A percentile compares a stretch with the other conserved stretches of the same genome.
These are phyloP conservation scores for Ceratocystis eucalypticola DNA, from an alignment of 2,329 filamentous ascomycete species.

Conservation along the genomic window DNA sequence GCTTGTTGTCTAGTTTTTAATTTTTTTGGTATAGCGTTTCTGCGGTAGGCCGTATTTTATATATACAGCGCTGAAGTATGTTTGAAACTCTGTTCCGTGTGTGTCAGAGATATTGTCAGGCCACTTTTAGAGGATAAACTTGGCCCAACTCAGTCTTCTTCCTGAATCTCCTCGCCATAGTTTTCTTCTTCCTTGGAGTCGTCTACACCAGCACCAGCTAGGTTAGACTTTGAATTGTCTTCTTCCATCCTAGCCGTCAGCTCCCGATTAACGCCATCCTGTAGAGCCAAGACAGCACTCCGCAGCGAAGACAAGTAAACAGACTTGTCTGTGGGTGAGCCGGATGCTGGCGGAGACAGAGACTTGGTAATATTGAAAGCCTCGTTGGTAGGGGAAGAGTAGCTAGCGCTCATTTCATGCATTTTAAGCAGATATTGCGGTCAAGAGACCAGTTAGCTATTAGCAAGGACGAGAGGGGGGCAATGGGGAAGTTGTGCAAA, in stretches of 20 bases:
- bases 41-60: neutral
- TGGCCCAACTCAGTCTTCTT: slow-evolving; percentile 36
- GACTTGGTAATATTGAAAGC: slow-evolving; percentile 33
- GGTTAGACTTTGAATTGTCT: slow-evolving; percentile 39
- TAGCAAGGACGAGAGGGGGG: slow-evolving; percentile 18
- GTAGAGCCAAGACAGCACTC: slow-evolving; percentile 42
- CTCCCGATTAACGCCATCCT: slow-evolving; percentile 54
- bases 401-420: slow-evolving; percentile 24
- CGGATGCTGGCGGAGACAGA: slow-evolving; percentile 27
- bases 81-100: neutral
- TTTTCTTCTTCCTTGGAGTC: slow-evolving; percentile 56
- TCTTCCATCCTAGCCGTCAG: slow-evolving; percentile 63
- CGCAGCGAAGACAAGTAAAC: slow-evolving; percentile 48
- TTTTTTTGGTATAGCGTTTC: slow-evolving; percentile 7
- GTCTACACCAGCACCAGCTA: slow-evolving; percentile 28
- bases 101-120: neutral
- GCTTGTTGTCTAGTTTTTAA: slow-evolving; percentile 7
- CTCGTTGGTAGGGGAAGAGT: slow-evolving; percentile 38
- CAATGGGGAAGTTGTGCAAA: neutral
- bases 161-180: slow-evolving; percentile 73
- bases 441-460: slow-evolving; percentile 25
- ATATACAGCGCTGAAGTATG: neutral
- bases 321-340: slow-evolving; percentile 37
- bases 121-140: neutral
- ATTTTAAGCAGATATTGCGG: neutral